phyloP scores from a whole-genome alignment of 345 rosid species.

The Trapa incisa region DNA sequence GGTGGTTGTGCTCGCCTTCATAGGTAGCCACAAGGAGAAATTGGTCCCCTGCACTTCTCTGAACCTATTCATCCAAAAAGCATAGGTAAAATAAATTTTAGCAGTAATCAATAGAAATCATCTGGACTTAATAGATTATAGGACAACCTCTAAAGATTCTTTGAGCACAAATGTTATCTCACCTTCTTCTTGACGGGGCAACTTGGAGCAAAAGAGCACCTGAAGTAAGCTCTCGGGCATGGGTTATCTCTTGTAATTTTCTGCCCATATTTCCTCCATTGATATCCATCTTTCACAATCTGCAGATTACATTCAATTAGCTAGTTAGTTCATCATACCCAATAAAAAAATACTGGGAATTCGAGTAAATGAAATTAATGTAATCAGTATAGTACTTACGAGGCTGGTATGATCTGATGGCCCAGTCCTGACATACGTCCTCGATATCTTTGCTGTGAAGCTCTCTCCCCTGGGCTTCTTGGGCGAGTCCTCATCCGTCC shows the following conservation, averaged over 20 bases:
- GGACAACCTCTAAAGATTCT: background rate
- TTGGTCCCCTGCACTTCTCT: constrained; percentile 83
- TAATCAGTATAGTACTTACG: constrained; percentile 24
- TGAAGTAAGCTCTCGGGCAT: constrained; percentile 95
- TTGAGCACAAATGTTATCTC: background rate
- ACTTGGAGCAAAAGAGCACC: constrained; percentile 88
- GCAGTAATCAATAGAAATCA: background rate
- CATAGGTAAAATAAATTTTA: background rate
- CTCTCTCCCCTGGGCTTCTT: constrained; percentile 75
- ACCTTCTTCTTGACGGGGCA: constrained; percentile 99
- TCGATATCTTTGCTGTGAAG: constrained; percentile 61
- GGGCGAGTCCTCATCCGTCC: constrained; percentile 67
- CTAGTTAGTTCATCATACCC: background rate
- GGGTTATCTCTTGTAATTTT: constrained; percentile 98
- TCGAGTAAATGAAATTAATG: background rate
- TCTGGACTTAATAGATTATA: background rate
- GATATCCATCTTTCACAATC: constrained; percentile 96
- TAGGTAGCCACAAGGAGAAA: constrained; percentile 80
- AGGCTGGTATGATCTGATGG: constrained; percentile 54
- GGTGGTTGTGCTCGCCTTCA: constrained; percentile 98
- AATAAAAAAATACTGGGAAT: background rate
- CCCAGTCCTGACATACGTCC: constrained; percentile 46
- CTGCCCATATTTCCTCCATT: constrained; percentile 98
- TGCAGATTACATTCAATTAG: constrained; percentile 12
- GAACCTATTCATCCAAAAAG: constrained; percentile 43